Conservation (phyloP, 352 stramenopile species). For the Phytophthora multivora region DNA sequence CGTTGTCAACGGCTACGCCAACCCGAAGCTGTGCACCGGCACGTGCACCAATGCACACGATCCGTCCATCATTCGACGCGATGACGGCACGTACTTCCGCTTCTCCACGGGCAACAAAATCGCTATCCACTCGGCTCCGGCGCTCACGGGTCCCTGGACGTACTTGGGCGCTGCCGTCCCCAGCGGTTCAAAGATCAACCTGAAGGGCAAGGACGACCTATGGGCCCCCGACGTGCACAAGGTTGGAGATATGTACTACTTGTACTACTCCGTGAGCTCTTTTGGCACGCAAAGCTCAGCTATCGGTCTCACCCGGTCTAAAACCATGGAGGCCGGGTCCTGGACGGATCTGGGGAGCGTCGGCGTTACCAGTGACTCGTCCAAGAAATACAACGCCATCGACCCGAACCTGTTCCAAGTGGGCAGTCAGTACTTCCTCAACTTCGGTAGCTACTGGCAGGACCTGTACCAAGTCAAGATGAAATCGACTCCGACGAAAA, state of each 20-base stretch:
- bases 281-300: conserved; percentile 53
- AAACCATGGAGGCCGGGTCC: conserved; percentile 47
- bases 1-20: conserved; percentile 24
- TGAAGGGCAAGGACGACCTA: conserved; percentile 46
- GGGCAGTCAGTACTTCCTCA: conserved; percentile 43
- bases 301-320: conserved; percentile 47
- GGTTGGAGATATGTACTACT: conserved; percentile 54
- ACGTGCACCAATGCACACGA: conserved; percentile 53
- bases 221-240: conserved; percentile 48
- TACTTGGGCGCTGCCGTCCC: conserved; percentile 50
- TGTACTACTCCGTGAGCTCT: conserved; percentile 66
- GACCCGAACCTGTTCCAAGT: conserved; percentile 50
- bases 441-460: conserved; percentile 53
- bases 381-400: conserved; percentile 60
- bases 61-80: conserved; percentile 51
- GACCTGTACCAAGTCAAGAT: conserved; percentile 42
- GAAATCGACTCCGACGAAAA: conserved; percentile 28
- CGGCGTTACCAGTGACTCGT: conserved; percentile 36
- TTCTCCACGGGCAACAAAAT: conserved; percentile 61
- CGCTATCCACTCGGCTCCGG: conserved; percentile 48
- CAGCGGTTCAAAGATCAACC: conserved; percentile 46
- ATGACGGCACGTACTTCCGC: conserved; percentile 59
- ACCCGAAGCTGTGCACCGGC: conserved; percentile 26
- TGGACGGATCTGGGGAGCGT: conserved; percentile 42
- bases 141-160: conserved; percentile 46